Base-by-base conservation (phyloP, 495 filamentous ascomycete species). In the Talaromyces adpressus region DNA sequence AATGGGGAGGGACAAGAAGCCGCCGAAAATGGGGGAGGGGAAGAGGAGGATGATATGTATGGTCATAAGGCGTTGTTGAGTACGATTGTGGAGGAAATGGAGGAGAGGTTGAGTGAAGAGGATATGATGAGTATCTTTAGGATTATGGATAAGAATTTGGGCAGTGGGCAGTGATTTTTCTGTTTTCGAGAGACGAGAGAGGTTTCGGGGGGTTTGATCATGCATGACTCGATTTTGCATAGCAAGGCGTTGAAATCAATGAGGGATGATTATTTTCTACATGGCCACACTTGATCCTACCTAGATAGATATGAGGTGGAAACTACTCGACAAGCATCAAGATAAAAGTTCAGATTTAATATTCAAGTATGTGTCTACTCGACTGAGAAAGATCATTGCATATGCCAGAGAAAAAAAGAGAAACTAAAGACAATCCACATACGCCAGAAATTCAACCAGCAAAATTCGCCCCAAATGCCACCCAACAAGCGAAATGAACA, bases 81-180 rank as follows among this genome's bases (percentile, higher is more conserved):
- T 67, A 71, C 71, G 49, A 71, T 81, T 20, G 72, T 81, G 69
- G 78, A 81, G 65, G 78, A 81, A 68, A 64, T 76, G 36, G 78
- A 78, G 66, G 67, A 73, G 58, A 66, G 78, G 49, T 68, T 81
- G 52, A 68, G 66, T 11, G 66, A 76, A 49, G 77, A 73, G 58
- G 71, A 81, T 67, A 71, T 77, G 16, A 51, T 49, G 54, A 63
- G 53, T 63, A 69, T 81, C 54, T 63, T 79, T 60, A 64, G 53
- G 29, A 74, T 77, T 62, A 73, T 79, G 63, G 66, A 72, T 63
- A 70, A 77, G 68, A 72, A 70, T 12, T 61, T 80, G 57, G 69
- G 68, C 7, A 34, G 25, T 27, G 22, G 39, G 45, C 45, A 18
- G n/a, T 49, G 45, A 49, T 49, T 6, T 6, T 4, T 6, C 16